phyloP scores from a whole-genome alignment of 2,329 filamentous ascomycete species.

The Colletotrichum salicis region DNA sequence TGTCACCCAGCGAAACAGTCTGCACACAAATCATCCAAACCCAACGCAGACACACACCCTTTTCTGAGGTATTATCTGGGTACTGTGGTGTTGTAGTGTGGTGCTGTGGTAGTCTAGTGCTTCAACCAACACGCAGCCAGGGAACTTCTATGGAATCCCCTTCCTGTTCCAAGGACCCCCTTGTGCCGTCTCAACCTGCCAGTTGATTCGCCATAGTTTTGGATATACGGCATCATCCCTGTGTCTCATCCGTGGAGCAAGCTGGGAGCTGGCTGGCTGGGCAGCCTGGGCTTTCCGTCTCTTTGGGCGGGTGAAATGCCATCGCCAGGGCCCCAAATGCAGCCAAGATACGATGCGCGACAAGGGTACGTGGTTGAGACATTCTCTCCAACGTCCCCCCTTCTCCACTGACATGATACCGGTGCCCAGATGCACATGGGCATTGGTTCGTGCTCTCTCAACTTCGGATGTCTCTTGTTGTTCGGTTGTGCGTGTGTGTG shows the following conservation, averaged over 20 bases:
- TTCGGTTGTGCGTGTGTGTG: no score
- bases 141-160: neutral
- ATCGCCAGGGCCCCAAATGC: no score
- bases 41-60: neutral
- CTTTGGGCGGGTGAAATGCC: no score
- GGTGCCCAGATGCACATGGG: conserved; percentile 25
- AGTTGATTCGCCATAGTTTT: conserved; percentile 35
- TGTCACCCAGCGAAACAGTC: conserved; percentile 29
- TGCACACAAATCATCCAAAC: conserved; percentile 10
- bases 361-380: conserved; percentile 32
- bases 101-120: neutral
- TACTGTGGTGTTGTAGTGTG: no score
- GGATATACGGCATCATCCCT: conserved; percentile 26
- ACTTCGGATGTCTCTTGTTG: conserved; percentile 21
- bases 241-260: neutral
- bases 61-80: no score
- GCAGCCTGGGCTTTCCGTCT: no score
- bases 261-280: neutral
- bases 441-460: conserved; percentile 29
- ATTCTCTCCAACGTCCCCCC: conserved; percentile 9
- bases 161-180: conserved; percentile 24
- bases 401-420: conserved; percentile 34
- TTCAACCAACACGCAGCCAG: neutral
- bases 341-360: conserved; percentile 7
- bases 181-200: conserved; percentile 21